phyloP scores from a whole-genome alignment of 208 protist species.

The Leishmania turanica region DNA sequence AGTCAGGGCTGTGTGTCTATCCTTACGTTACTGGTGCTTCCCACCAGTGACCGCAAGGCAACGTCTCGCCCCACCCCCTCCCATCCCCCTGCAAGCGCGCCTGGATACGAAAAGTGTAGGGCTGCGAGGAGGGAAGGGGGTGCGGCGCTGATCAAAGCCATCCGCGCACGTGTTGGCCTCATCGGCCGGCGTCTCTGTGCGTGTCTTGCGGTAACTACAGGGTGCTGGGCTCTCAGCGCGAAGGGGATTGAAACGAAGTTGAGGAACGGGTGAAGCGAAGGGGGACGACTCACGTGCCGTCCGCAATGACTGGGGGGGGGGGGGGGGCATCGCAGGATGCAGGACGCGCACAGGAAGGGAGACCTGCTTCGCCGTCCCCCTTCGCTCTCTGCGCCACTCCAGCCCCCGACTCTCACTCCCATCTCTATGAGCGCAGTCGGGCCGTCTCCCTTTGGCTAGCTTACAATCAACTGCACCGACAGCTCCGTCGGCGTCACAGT shows the following conservation, averaged over 20 bases:
- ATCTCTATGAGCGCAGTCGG: not conserved
- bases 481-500: slow-evolving; percentile 39
- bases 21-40: not conserved
- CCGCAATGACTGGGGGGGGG: not conserved
- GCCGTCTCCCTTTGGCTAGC: slow-evolving; percentile 8
- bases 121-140: not conserved
- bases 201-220: not conserved
- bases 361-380: not conserved
- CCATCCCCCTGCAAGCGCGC: not conserved
- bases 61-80: not conserved
- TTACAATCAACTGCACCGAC: slow-evolving; percentile 39
- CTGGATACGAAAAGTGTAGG: not conserved
- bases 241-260: not conserved
- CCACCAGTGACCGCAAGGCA: not conserved
- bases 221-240: not conserved
- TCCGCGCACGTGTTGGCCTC: not conserved
- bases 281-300: not conserved
- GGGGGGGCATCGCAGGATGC: not conserved
- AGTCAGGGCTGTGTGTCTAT: not conserved
- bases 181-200: not conserved
- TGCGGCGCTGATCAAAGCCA: not conserved
- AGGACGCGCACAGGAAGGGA: not conserved
- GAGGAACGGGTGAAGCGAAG: not conserved
- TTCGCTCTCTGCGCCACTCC: not conserved
- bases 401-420: not conserved